Base-by-base conservation (phyloP, 2,329 filamentous ascomycete genomes). In the Graphilbum sp. region DNA sequence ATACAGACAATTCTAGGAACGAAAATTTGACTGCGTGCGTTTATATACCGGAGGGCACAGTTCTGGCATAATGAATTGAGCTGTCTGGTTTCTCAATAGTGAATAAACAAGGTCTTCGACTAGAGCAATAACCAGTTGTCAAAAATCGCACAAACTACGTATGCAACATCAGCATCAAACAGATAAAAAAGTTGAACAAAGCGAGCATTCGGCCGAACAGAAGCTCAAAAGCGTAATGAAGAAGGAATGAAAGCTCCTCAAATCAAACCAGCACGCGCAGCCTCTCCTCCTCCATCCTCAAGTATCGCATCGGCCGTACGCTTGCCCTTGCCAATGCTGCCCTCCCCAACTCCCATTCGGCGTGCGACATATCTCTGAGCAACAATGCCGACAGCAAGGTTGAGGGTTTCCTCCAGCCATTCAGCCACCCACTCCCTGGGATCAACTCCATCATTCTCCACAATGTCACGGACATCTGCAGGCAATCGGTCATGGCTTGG, bases 341-440 rank as follows among this genome's bases (percentile, higher is more conserved):
- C 81, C 57, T 93, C 85, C 12, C 88, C 88, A 10, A 98, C 88
- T 12, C 90, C 88, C 90, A 98, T 98, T 40, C 90, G 68, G 43
- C 82, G 74, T 5, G 90, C 88, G 17, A 98, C 90, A 54, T 98
- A 98, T 45, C 87, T 69, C 67, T 98, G 90, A 3, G 90, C 90
- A 4, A 96, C 79, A 8, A 94, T 65, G 16, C 90, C 88, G 1
- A 92, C 72, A 4, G 76, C 72, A 35, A 96, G 63, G 31, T 67
- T 75, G 24, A 98, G 66, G 0, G 77, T 63, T 61, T 96, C 88
- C 61, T 96, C 88, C 34, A 98, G 71, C 90, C 90, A 98, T 58
- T 96, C 90, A 3, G 87, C 81, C 29, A 94, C 83, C 90, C 90
- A 98, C 57, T 98, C 90, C 41, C 90, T 70, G 0, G 90, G 90